Evolutionary conservation across 768 basidiomycete genomes (phyloP).

Genomic region (Russula sp.): DNA sequence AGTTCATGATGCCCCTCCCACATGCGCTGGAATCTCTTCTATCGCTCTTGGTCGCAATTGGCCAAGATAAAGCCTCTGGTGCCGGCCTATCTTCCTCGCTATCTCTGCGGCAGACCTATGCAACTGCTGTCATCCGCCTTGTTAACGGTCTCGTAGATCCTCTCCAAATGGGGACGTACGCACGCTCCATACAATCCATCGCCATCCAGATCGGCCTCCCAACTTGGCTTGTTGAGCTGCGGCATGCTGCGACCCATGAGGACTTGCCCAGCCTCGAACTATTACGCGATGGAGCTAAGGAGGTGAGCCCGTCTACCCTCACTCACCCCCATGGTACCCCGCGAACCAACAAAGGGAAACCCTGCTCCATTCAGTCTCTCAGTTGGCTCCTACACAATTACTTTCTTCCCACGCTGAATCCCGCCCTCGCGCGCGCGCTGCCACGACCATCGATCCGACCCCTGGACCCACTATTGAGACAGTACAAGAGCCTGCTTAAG

Average conservation of each 20-base stretch:
- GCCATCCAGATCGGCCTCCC: slow-evolving; percentile 84
- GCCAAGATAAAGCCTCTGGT: slow-evolving; percentile 42
- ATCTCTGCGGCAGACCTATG: slow-evolving; percentile 68
- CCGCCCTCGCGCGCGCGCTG: slow-evolving; percentile 29
- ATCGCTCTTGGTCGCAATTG: slow-evolving; percentile 52
- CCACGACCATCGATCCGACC: slow-evolving; percentile 42
- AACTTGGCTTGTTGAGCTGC: slow-evolving; percentile 81
- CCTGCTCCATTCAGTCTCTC: slow-evolving; percentile 51
- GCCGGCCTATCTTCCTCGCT: slow-evolving; percentile 35
- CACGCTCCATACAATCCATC: slow-evolving; percentile 84
- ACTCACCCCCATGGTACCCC: background rate
- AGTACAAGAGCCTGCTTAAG: slow-evolving; percentile 69
- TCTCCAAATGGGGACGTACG: slow-evolving; percentile 82
- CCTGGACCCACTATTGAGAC: slow-evolving; percentile 59
- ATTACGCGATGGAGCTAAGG: slow-evolving; percentile 66
- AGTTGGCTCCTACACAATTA: slow-evolving; percentile 81
- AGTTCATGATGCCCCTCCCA: slow-evolving; percentile 64
- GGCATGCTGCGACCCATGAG: slow-evolving; percentile 96
- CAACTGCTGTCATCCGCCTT: slow-evolving; percentile 76
- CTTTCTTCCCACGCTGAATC: slow-evolving; percentile 71
- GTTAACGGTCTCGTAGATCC: slow-evolving; percentile 96
- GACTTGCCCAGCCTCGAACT: slow-evolving; percentile 82
- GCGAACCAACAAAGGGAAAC: no score
- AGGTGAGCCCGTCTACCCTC: slow-evolving; percentile 39
- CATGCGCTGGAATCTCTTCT: slow-evolving; percentile 74